Conservation (phyloP, 768 basidiomycete genomes). For the Hortiboletus flavorubellus region DNA sequence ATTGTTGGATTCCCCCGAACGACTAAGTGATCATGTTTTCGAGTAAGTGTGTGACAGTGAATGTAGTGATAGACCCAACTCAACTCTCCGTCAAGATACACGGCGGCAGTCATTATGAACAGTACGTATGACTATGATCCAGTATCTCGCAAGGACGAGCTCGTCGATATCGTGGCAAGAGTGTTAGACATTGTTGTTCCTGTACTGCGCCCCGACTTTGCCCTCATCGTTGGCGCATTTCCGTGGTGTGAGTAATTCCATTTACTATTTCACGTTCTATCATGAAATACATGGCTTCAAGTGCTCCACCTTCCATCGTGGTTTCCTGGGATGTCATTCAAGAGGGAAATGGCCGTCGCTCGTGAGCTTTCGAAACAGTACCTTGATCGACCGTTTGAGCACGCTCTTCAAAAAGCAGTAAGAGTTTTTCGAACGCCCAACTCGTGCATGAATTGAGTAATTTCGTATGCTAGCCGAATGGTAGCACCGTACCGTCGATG, state of each 20-base stretch:
- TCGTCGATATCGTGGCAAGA: background rate
- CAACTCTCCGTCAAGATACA: conserved; percentile 3
- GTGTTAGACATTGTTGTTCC: background rate
- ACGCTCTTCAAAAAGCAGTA: conserved; percentile 7
- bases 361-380: background rate
- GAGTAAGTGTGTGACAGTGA: conserved; percentile 19
- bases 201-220: background rate
- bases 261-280: background rate
- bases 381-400: conserved; percentile 2
- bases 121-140: conserved; percentile 17
- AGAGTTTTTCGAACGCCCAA: too few relatives aligned
- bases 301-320: conserved; percentile 9
- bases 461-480: background rate
- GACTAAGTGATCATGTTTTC: conserved; percentile 30
- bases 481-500: background rate
- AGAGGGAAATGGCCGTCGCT: background rate
- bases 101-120: conserved; percentile 14
- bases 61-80: background rate
- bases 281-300: background rate
- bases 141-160: conserved; percentile 4
- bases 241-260: conserved; percentile 4
- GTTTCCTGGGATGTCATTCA: conserved; percentile 17
- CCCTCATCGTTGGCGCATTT: background rate
- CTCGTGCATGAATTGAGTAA: background rate
- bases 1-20: conserved; percentile 32